Evolutionary conservation across 2,329 filamentous ascomycete genomes (phyloP).

Genomic region (Diaporthe capsici): DNA sequence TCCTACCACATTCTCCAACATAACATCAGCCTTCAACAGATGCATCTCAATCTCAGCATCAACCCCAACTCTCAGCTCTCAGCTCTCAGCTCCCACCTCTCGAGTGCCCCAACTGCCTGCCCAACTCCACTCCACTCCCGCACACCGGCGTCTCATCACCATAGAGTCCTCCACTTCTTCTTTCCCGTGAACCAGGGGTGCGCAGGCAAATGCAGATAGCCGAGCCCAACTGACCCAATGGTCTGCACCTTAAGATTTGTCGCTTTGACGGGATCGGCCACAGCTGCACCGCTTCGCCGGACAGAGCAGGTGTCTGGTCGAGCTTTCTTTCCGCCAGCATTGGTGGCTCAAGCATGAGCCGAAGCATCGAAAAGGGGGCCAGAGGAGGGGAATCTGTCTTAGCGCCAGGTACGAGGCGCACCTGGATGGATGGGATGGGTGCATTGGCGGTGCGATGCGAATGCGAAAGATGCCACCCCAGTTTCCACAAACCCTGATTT

Average conservation of each 20-base stretch:
- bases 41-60: not conserved
- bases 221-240: conserved; percentile 13
- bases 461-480: not conserved
- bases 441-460: conserved; percentile 24
- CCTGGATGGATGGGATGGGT: not conserved
- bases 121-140: not conserved
- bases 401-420: conserved; percentile 27
- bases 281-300: not conserved
- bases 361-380: conserved; percentile 3
- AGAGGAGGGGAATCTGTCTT: not conserved
- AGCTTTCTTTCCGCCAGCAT: not conserved
- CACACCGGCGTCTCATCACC: not conserved
- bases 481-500: not conserved
- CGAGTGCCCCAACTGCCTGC: not conserved
- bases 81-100: not conserved
- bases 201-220: conserved; percentile 8
- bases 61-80: not conserved
- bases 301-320: no score
- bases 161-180: not conserved
- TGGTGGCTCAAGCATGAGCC: not conserved
- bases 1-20: not conserved
- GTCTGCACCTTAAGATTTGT: conserved; percentile 8
- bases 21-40: not conserved
- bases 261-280: conserved; percentile 6
- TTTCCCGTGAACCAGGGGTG: not conserved